Percentiles rank a stretch among this genome's conserved stretches.
Conservation (phyloP, 1,284 basidiomycete species). For the Pyrrhoderma lamaoense region DNA sequence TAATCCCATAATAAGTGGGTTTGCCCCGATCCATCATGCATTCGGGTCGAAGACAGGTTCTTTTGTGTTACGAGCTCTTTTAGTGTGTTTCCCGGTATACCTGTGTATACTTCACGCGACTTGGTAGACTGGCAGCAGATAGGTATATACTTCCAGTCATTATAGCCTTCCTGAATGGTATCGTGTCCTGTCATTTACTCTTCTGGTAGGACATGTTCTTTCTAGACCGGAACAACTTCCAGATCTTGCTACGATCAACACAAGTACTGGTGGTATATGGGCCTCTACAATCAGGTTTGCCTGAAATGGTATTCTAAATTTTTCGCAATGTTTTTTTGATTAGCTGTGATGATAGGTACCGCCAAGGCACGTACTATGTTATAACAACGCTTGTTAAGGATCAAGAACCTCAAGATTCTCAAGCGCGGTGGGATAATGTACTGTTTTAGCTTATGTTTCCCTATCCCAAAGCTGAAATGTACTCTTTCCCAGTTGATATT, state of each 20-base stretch:
- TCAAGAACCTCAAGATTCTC: constrained; percentile 23
- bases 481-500: constrained; percentile 29
- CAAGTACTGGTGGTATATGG: constrained; percentile 24
- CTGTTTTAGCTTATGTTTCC: not conserved
- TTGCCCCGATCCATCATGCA: constrained; percentile 18
- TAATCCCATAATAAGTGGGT: constrained; percentile 17
- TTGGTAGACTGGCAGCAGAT: constrained; percentile 24
- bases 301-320: too few relatives aligned
- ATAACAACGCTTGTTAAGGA: constrained; percentile 30
- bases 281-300: constrained; percentile 19
- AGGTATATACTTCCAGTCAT: constrained; percentile 14
- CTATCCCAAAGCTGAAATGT: not conserved
- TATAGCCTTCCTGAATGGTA: not conserved
- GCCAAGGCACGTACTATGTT: constrained; percentile 26
- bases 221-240: constrained; percentile 22
- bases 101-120: constrained; percentile 23
- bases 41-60: constrained; percentile 12
- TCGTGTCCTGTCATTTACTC: not conserved
- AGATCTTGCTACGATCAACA: constrained; percentile 20
- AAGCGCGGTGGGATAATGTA: constrained; percentile 30
- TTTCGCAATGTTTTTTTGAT: too few relatives aligned
- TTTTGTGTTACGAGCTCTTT: constrained; percentile 22
- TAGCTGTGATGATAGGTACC: constrained; percentile 4
- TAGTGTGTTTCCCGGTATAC: constrained; percentile 24
- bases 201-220: constrained; percentile 21